Conservation (phyloP, 108 stramenopile genomes). For the Pseudonitzschia pungens region DNA sequence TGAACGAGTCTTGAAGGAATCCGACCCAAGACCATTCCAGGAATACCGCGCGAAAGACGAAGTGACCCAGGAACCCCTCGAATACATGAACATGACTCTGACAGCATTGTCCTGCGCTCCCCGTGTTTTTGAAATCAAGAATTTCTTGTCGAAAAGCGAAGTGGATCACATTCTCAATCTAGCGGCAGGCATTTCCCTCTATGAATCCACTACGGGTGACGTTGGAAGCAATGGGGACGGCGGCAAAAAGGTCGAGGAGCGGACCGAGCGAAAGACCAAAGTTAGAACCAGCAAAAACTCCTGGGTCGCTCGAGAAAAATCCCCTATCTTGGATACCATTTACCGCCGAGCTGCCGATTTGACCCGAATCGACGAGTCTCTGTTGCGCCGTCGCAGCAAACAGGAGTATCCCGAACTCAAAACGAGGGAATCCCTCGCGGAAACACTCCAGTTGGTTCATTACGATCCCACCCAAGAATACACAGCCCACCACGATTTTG, state of each 20-base stretch:
- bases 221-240: slow-evolving; percentile 28
- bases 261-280: slow-evolving; percentile 32
- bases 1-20: slow-evolving; percentile 42
- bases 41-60: slow-evolving; percentile 63
- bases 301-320: slow-evolving; percentile 75
- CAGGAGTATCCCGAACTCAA: slow-evolving; percentile 56
- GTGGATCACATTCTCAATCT: slow-evolving; percentile 83
- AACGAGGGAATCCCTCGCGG: slow-evolving; percentile 52
- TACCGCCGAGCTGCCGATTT: slow-evolving; percentile 88
- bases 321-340: slow-evolving; percentile 77
- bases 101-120: slow-evolving; percentile 65
- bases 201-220: slow-evolving; percentile 56
- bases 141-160: slow-evolving; percentile 81
- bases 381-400: slow-evolving; percentile 49
- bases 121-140: slow-evolving; percentile 85
- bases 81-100: slow-evolving; percentile 72
- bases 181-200: slow-evolving; percentile 51
- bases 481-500: slow-evolving; percentile 92
- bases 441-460: slow-evolving; percentile 88
- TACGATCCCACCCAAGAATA: slow-evolving; percentile 82
- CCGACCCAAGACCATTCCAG: slow-evolving; percentile 49
- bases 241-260: slow-evolving; percentile 9
- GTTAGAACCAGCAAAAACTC: slow-evolving; percentile 80
- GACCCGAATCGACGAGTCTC: slow-evolving; percentile 78
- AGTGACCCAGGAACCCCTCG: not conserved